These are phyloP conservation scores for Mycosarcoma maydis DNA, from an alignment of 1,284 basidiomycete genomes.

Conservation along the genomic window DNA sequence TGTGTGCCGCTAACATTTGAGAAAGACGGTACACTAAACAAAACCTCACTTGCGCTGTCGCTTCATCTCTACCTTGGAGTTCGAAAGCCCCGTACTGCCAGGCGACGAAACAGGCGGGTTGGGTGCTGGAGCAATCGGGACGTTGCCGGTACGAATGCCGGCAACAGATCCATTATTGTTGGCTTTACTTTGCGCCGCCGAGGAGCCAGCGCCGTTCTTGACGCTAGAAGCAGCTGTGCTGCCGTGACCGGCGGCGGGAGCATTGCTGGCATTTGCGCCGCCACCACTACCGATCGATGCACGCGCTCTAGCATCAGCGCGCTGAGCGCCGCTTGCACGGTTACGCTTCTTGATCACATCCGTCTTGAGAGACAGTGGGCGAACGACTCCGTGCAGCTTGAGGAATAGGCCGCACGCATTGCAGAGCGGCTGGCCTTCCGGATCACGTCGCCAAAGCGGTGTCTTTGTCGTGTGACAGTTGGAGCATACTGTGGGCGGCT, in stretches of 20 bases:
- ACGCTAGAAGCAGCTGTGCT: not conserved
- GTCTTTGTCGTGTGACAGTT: conserved; percentile 97
- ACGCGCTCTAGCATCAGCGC: conserved; percentile 24
- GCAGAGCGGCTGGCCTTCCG: conserved; percentile 89
- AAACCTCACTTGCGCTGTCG: conserved; percentile 40
- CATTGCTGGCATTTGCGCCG: conserved; percentile 22
- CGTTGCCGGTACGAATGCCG: conserved; percentile 44
- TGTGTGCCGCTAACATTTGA: too few species aligned
- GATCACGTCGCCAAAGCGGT: conserved; percentile 91
- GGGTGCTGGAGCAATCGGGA: conserved; percentile 46
- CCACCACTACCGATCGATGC: conserved; percentile 11
- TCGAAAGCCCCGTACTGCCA: conserved; percentile 25
- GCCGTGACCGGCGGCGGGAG: conserved; percentile 16
- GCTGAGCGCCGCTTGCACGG: conserved; percentile 48
- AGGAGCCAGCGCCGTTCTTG: conserved; percentile 12
- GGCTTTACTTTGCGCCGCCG: conserved; percentile 3
- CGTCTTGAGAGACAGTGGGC: conserved; percentile 91
- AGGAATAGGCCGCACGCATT: conserved; percentile 70
- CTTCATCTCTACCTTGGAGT: conserved; percentile 43
- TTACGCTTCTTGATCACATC: conserved; percentile 94
- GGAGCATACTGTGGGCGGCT: conserved; percentile 79
- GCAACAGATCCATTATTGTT: conserved; percentile 35
- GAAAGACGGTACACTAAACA: too few species aligned
- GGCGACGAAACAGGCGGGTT: conserved; percentile 44
- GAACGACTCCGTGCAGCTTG: conserved; percentile 94